phyloP scores from a whole-genome alignment of 1,139 yeast species.

The Meyerozyma carpophila region DNA sequence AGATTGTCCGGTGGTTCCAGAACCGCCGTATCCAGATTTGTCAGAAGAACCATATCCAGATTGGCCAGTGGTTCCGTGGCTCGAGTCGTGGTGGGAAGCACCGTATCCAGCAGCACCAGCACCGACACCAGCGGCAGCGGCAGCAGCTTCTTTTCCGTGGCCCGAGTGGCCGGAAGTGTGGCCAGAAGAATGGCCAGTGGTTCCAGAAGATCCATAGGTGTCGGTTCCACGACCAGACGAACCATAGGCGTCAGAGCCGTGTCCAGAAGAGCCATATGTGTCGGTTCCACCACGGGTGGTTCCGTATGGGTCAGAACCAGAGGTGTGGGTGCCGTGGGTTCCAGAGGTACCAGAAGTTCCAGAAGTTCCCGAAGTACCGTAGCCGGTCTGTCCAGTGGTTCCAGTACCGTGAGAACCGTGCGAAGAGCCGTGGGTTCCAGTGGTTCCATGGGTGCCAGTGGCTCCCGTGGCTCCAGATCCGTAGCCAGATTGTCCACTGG shows the following conservation, averaged over 20 bases:
- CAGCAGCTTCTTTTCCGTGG: conserved; percentile 8
- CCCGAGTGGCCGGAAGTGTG: conserved; percentile 1
- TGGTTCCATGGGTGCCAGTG: neutral
- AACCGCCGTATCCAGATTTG: neutral
- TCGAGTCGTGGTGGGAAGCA: neutral
- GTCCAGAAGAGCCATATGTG: conserved; percentile 7
- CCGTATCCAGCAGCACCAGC: conserved; percentile 8
- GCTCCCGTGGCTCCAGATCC: neutral
- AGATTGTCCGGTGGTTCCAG: neutral
- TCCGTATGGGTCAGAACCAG: conserved; percentile 1
- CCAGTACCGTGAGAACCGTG: too few species aligned
- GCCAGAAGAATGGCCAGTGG: conserved; percentile 2
- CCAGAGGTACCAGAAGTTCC: neutral
- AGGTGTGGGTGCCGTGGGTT: neutral
- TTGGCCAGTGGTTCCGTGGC: neutral
- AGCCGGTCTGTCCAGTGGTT: neutral
- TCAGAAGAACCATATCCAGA: neutral
- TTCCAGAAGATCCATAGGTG: conserved; percentile 8
- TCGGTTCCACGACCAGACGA: conserved; percentile 6
- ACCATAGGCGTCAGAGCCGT: conserved; percentile 2
- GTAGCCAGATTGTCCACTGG: neutral
- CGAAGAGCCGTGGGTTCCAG: conserved; percentile 1
- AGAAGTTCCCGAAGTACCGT: neutral
- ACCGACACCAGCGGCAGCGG: conserved; percentile 9
- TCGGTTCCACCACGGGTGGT: conserved; percentile 5